Evolutionary conservation across 2,329 filamentous ascomycete genomes (phyloP).

Genomic region (Pseudogymnoascus sp.): DNA sequence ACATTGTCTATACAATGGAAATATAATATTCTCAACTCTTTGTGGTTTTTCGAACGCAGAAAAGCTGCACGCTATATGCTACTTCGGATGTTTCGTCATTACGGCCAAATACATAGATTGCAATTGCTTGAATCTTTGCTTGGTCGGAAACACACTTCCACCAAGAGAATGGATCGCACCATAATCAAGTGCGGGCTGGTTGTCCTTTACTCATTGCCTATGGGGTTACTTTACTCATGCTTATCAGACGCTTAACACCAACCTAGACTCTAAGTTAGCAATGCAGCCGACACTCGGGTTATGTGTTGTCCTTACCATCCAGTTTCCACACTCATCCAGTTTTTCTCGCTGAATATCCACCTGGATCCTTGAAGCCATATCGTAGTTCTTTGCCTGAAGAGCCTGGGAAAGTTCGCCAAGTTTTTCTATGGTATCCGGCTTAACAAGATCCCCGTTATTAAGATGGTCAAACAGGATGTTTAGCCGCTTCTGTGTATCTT

Average conservation of each 20-base stretch:
- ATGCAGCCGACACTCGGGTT: not conserved
- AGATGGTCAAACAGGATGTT: slow-evolving; percentile 93
- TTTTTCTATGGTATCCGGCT: slow-evolving; percentile 66
- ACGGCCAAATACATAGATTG: not conserved
- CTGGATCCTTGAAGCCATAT: slow-evolving; percentile 60
- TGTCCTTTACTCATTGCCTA: slow-evolving; percentile 12
- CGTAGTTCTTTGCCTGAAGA: slow-evolving; percentile 62
- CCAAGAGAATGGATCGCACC: not conserved
- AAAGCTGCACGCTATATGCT: not conserved
- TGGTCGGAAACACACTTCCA: not conserved
- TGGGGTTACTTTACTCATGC: slow-evolving; percentile 71
- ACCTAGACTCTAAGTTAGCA: slow-evolving; percentile 48
- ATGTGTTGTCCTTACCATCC: slow-evolving; percentile 61
- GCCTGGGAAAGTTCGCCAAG: slow-evolving; percentile 59
- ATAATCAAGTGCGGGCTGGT: not conserved
- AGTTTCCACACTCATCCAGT: slow-evolving; percentile 74
- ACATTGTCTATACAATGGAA: not conserved
- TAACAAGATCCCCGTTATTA: slow-evolving; percentile 88
- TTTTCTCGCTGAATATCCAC: slow-evolving; percentile 70
- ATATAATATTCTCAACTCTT: slow-evolving; percentile 5
- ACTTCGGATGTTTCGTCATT: not conserved
- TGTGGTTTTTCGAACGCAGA: not conserved
- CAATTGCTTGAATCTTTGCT: not conserved
- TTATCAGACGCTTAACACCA: slow-evolving; percentile 68
- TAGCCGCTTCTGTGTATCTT: slow-evolving; percentile 88